Conservation (phyloP, 805 yeast species). For the Yarrowia sp. region DNA sequence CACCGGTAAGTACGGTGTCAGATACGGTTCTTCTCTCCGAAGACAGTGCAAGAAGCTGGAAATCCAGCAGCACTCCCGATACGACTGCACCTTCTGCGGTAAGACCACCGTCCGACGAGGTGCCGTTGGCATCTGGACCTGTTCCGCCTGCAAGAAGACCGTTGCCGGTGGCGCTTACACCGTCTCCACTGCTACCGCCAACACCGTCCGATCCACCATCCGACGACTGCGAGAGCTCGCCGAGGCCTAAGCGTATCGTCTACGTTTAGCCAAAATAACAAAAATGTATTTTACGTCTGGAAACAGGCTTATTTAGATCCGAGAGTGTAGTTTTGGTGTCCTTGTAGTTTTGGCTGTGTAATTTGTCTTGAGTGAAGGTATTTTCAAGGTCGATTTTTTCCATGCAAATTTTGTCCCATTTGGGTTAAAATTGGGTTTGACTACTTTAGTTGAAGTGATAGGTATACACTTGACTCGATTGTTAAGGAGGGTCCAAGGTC, state of each 20-base stretch:
- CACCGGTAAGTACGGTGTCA: conserved; percentile 99
- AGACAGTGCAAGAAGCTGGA: conserved; percentile 99
- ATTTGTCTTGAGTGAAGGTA: not conserved
- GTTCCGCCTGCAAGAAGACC: conserved; percentile 93
- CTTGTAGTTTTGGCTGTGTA: not conserved
- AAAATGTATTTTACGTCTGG: conserved; percentile 39
- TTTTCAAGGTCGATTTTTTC: not conserved
- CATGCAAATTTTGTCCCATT: not conserved
- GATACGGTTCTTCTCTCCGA: conserved; percentile 99
- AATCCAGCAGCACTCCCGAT: conserved; percentile 97
- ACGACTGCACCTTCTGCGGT: conserved; percentile 99
- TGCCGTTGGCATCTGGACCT: conserved; percentile 98
- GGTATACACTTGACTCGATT: no score
- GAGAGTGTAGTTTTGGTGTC: not conserved
- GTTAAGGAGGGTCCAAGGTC: no score
- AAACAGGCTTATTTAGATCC: conserved; percentile 22
- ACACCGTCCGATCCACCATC: conserved; percentile 99
- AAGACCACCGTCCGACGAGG: conserved; percentile 97
- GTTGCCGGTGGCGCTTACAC: conserved; percentile 99
- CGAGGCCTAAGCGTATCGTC: conserved; percentile 77
- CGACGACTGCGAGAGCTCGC: conserved; percentile 99
- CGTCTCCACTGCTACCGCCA: conserved; percentile 96
- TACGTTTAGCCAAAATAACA: conserved; percentile 28
- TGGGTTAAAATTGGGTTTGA: no score
- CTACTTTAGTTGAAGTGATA: no score